These are phyloP conservation scores for Fusarium illudens DNA, from an alignment of 2,329 filamentous ascomycete species.

Conservation along the genomic window DNA sequence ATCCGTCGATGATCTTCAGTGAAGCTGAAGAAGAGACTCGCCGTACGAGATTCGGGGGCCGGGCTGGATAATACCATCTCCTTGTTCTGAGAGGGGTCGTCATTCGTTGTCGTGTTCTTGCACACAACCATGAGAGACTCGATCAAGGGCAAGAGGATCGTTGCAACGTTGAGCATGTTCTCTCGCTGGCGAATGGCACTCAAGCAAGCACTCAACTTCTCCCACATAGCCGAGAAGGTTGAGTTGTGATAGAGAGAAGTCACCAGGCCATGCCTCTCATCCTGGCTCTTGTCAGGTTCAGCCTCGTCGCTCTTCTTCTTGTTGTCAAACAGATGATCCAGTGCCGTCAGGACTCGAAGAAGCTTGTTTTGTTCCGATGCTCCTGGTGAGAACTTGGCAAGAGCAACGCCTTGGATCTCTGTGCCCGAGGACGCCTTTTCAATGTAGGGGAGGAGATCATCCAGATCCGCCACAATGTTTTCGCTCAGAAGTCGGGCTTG, in stretches of 20 bases:
- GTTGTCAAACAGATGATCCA: constrained; percentile 94
- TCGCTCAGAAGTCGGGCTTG: constrained; percentile 87
- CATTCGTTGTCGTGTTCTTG: constrained; percentile 90
- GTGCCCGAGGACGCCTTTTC: constrained; percentile 86
- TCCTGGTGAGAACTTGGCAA: constrained; percentile 94
- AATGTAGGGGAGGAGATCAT: constrained; percentile 86
- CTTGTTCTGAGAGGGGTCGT: constrained; percentile 67
- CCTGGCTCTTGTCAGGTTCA: constrained; percentile 61
- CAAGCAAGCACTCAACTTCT: constrained; percentile 88
- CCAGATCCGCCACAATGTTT: constrained; percentile 84
- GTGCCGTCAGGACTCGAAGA: constrained; percentile 86
- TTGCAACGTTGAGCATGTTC: constrained; percentile 96
- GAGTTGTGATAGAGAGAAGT: constrained; percentile 89
- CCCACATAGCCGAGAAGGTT: constrained; percentile 91
- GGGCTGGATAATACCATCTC: constrained; percentile 80
- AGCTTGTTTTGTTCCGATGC: constrained; percentile 98
- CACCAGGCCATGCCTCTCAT: constrained; percentile 83
- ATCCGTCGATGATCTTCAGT: constrained; percentile 98
- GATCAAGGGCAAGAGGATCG: constrained; percentile 91
- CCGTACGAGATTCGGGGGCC: constrained; percentile 79
- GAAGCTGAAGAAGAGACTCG: constrained; percentile 94
- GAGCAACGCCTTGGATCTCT: constrained; percentile 92
- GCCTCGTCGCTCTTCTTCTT: constrained; percentile 68
- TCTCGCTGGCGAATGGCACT: constrained; percentile 88
- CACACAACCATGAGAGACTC: constrained; percentile 99